A percentile compares a stretch with the other conserved stretches of the same genome.
Conservation (phyloP, 306 rosid species). For the Rosa persica region DNA sequence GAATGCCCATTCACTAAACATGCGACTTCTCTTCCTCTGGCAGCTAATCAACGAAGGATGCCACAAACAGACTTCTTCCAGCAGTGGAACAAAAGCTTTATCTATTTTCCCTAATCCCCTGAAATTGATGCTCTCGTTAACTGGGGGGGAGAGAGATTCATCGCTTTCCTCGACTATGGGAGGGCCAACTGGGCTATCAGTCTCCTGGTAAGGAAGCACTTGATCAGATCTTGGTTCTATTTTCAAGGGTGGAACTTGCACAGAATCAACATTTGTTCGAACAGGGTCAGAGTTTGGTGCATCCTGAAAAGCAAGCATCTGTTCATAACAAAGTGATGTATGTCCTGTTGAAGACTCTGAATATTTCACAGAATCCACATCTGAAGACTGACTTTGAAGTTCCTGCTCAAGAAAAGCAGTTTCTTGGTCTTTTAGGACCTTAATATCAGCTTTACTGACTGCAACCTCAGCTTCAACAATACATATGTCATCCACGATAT, state of each 20-base stretch:
- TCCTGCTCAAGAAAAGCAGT: neutral
- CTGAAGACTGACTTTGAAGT: neutral
- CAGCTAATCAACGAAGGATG: slow-evolving; percentile 6
- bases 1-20: slow-evolving; percentile 18
- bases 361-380: neutral
- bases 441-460: slow-evolving; percentile 18
- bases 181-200: slow-evolving; percentile 6
- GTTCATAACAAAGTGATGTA: neutral
- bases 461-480: slow-evolving; percentile 27
- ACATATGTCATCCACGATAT: slow-evolving; percentile 14
- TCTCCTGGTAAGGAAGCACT: neutral
- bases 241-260: neutral
- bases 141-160: neutral
- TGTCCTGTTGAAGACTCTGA: neutral
- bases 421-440: neutral
- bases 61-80: slow-evolving; percentile 15
- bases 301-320: neutral
- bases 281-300: neutral
- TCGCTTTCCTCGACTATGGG: neutral
- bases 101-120: slow-evolving; percentile 15
- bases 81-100: slow-evolving; percentile 6
- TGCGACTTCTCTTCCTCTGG: slow-evolving; percentile 11
- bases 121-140: neutral
- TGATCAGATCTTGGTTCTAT: neutral
- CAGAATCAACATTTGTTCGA: neutral